Evolutionary conservation across 108 stramenopile species (phyloP).

Genomic region (Skeletonema menzelii): DNA sequence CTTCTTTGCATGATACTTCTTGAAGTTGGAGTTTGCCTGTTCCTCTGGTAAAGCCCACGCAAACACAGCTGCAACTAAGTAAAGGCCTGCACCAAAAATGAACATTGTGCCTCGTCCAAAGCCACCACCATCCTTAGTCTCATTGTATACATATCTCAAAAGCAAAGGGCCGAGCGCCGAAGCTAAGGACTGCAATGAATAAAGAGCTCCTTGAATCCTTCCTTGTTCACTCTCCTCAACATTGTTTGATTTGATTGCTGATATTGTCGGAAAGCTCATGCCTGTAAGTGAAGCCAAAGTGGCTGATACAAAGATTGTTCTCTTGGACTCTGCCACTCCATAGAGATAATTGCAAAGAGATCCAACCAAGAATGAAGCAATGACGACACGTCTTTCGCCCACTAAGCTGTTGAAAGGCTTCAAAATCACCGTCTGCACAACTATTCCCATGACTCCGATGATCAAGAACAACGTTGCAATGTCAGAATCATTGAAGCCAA

Average conservation of each 20-base stretch:
- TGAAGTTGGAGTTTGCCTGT: conserved; percentile 52
- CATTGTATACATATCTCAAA: conserved; percentile 60
- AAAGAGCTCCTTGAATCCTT: conserved; percentile 85
- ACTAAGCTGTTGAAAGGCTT: conserved; percentile 72
- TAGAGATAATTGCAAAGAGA: conserved; percentile 59
- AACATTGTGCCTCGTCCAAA: conserved; percentile 85
- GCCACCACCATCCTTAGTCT: conserved; percentile 47
- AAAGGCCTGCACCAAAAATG: conserved; percentile 61
- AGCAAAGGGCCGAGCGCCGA: conserved; percentile 70
- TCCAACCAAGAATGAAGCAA: conserved; percentile 61
- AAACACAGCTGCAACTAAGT: conserved; percentile 58
- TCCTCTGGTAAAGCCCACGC: conserved; percentile 67
- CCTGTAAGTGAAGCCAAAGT: conserved; percentile 50
- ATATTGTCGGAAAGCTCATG: conserved; percentile 87
- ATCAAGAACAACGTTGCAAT: conserved; percentile 70
- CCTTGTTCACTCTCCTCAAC: conserved; percentile 78
- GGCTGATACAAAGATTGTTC: conserved; percentile 61
- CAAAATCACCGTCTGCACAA: conserved; percentile 71
- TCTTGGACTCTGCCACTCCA: conserved; percentile 64
- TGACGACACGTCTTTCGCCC: conserved; percentile 70
- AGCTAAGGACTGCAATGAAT: conserved; percentile 74
- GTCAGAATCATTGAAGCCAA: conserved; percentile 65
- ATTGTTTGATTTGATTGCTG: conserved; percentile 86
- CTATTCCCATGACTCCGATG: conserved; percentile 65
- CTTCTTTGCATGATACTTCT: conserved; percentile 6